Percentiles rank a stretch among this genome's conserved stretches.
phyloP scores from a whole-genome alignment of 225 moss, liverwort and hornwort genomes.

The Bryum argenteum region DNA sequence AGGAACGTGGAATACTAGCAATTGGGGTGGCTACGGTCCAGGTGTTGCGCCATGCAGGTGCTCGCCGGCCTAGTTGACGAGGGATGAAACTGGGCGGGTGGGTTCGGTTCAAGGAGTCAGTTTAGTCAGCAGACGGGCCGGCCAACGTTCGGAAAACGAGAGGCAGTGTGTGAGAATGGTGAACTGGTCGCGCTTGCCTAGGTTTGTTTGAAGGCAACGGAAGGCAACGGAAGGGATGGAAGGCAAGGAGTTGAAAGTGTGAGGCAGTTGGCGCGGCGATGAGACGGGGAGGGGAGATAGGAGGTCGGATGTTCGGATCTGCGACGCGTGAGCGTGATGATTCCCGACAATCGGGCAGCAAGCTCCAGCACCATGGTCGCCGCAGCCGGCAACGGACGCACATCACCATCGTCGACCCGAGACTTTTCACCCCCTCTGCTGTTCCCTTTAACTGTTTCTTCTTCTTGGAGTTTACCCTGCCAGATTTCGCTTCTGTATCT shows the following conservation, averaged over 20 bases:
- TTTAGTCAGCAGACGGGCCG: no score
- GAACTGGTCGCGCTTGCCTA: no score
- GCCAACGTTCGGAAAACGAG: no score
- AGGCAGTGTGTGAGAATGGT: no score
- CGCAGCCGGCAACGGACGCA: slow-evolving; percentile 24
- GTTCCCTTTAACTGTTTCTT: background rate
- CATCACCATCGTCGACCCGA: slow-evolving; percentile 11
- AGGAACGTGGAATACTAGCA: no score
- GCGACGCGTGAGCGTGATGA: background rate
- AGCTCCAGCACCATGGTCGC: slow-evolving; percentile 20
- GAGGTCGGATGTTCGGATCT: slow-evolving; percentile 20
- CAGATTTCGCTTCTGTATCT: no score
- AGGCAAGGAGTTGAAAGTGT: background rate
- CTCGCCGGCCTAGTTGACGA: background rate
- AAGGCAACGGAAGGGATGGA: no score
- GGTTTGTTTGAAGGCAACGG: no score
- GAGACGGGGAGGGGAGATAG: slow-evolving; percentile 33
- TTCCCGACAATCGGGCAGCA: slow-evolving; percentile 44
- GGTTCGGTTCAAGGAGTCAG: no score
- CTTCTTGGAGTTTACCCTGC: no score
- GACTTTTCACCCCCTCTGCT: no score
- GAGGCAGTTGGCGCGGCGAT: background rate
- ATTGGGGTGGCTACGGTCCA: no score
- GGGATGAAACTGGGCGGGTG: background rate
- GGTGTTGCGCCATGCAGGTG: background rate